Base-by-base conservation (phyloP, 768 basidiomycete genomes). In the Artomyces pyxidatus region DNA sequence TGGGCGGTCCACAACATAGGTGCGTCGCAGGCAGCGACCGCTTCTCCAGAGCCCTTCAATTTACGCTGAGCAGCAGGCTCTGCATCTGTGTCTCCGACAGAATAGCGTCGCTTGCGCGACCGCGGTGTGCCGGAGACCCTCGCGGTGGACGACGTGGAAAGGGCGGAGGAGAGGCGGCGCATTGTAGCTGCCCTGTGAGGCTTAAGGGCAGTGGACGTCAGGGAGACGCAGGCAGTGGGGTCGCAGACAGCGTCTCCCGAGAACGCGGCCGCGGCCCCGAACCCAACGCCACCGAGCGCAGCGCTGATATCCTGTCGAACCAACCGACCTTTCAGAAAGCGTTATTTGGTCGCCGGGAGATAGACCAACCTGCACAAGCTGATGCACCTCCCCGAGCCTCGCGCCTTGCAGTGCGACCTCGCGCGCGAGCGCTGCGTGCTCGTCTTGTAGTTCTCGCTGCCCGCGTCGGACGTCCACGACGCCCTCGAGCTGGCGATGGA, bases 401-500 rank as follows among this genome's bases (percentile, higher is more conserved):
- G 26, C 39, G 14, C 55, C 52, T 38, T 56, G 55, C 35, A 50
- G 55, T 3, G 49, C 52, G 12, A 56, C 52, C 30, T 56, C 55
- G 11, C 43, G 41, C 40, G 40, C 25, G 28, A 56, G 54, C 23
- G 46, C 55, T 0, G 40, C 52, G 35, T 50, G 54, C 26, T 37
- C 49, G 28, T 23, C 45, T 35, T 56, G 52, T 37, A 56, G 37
- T 1, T 56, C 48, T 11, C 19, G 25, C 19, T 54, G 55, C 55
- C 55, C 44, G 32, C 45, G 40, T n/a, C 42, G 47, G 11, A 53
- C 30, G 19, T 56, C 55, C 21, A 54, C 45, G 1, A 39, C 37
- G 21, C 47, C 48, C 43, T 56, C 55, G 2, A 56, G 45, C 55
- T 56, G 38, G 14, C 17, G 3, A 12, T 9, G n/a, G 25, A n/a